Percentiles rank a stretch among this genome's conserved stretches.
Evolutionary conservation across 805 yeast genomes (phyloP).

Genomic region (Metschnikowia chrysomelidarum): DNA sequence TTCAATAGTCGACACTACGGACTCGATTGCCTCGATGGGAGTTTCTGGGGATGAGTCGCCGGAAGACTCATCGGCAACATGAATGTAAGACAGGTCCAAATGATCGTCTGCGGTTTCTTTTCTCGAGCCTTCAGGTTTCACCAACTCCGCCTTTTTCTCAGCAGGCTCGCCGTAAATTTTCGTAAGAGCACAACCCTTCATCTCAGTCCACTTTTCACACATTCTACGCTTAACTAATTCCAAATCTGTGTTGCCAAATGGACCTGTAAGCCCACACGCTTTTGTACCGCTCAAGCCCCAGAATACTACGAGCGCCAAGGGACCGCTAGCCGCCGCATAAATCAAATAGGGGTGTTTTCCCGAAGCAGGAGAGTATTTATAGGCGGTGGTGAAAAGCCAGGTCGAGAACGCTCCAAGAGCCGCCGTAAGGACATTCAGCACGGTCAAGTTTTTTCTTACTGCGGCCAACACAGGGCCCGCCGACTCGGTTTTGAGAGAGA

Average conservation of each 20-base stretch:
- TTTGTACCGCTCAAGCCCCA: constrained; percentile 12
- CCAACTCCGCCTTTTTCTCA: neutral
- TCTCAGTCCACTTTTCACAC: constrained; percentile 1
- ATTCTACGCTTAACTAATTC: constrained; percentile 2
- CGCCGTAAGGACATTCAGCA: constrained; percentile 30
- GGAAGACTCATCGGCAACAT: constrained; percentile 38
- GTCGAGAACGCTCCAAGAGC: constrained; percentile 45
- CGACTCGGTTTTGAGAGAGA: constrained; percentile 13
- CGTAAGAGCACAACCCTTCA: too few species aligned
- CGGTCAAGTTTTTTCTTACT: constrained; percentile 23
- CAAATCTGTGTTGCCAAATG: constrained; percentile 6
- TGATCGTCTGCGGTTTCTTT: constrained; percentile 24
- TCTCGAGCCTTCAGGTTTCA: neutral
- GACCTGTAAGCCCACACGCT: constrained; percentile 7
- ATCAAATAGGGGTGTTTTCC: constrained; percentile 73
- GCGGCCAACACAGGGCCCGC: constrained; percentile 15
- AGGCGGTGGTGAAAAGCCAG: constrained; percentile 54
- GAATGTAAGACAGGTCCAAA: constrained; percentile 41
- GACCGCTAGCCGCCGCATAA: constrained; percentile 59
- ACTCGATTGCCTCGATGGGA: constrained; percentile 19
- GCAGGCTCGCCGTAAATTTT: constrained; percentile 1
- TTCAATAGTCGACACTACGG: constrained; percentile 28
- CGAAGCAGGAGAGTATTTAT: constrained; percentile 49
- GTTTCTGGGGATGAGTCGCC: constrained; percentile 30
- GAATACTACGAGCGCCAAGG: constrained; percentile 30